A percentile compares a stretch with the other conserved stretches of the same genome.
phyloP scores from a whole-genome alignment of 495 filamentous ascomycete species.

The Pyrenopolyporus hunteri region DNA sequence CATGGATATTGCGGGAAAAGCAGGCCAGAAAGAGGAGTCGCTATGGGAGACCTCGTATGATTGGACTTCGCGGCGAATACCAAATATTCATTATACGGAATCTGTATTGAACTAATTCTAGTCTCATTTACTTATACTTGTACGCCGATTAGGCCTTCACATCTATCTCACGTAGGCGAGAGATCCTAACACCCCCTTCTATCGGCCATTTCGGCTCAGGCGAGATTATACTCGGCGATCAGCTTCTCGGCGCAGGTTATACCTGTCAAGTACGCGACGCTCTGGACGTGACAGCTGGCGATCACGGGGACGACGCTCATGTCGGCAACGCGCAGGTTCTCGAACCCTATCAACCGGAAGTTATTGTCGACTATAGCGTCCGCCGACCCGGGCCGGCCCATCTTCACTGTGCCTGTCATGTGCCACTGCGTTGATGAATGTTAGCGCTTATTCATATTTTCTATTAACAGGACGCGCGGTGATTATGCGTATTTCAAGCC shows the following conservation, averaged over 20 bases:
- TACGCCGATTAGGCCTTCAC: no score
- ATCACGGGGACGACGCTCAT: conserved; percentile 69
- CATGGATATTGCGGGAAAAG: no score
- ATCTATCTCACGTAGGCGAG: no score
- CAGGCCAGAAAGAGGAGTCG: no score
- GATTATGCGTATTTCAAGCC: no score
- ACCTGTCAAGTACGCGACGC: conserved; percentile 47
- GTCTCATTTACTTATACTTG: no score
- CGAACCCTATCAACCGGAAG: conserved; percentile 62
- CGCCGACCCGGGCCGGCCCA: conserved; percentile 58
- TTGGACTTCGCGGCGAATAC: no score
- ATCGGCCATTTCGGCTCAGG: conserved; percentile 7
- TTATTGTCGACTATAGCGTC: conserved; percentile 61
- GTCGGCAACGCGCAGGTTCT: conserved; percentile 66
- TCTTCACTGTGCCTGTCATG: conserved; percentile 66
- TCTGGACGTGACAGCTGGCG: conserved; percentile 44
- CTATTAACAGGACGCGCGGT: no score
- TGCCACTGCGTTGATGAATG: conserved; percentile 53
- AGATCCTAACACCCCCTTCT: no score
- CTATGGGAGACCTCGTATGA: no score
- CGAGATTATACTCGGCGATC: conserved; percentile 49
- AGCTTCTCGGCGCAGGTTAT: conserved; percentile 52
- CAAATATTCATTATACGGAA: no score
- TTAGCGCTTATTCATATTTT: background rate
- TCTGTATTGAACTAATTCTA: no score